These are phyloP conservation scores for Aspergillus ruber DNA, from an alignment of 2,329 filamentous ascomycete genomes.

Conservation along the genomic window DNA sequence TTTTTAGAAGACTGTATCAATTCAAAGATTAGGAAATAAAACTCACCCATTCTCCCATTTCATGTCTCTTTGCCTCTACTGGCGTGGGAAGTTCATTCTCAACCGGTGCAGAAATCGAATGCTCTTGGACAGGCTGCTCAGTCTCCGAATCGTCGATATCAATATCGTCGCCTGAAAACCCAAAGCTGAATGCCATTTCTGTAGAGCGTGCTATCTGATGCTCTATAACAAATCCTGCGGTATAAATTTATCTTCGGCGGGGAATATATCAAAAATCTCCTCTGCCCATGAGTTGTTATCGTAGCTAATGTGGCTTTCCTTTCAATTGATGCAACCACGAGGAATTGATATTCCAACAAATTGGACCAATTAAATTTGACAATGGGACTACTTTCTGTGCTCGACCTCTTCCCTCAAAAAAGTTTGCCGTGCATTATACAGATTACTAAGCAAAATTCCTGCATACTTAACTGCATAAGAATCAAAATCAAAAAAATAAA, in stretches of 20 bases:
- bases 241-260: background rate
- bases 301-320: background rate
- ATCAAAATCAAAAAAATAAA: background rate
- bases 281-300: background rate
- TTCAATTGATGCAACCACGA: background rate
- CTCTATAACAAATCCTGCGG: background rate
- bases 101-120: constrained; percentile 5
- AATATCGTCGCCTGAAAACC: constrained; percentile 55
- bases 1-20: background rate
- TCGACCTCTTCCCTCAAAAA: background rate
- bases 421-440: background rate
- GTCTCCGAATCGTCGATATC: constrained; percentile 39
- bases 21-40: constrained; percentile 1
- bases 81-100: constrained; percentile 19
- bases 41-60: constrained; percentile 45
- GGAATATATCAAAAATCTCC: background rate
- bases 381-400: background rate
- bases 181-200: constrained; percentile 45
- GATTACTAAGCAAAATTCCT: constrained; percentile 1
- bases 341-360: too few species aligned
- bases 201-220: background rate
- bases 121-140: constrained; percentile 12
- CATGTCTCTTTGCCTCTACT: constrained; percentile 36
- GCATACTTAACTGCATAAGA: background rate
- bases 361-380: background rate